Evolutionary conservation across 495 filamentous ascomycete genomes (phyloP).

Genomic region (Bacidia rubella): DNA sequence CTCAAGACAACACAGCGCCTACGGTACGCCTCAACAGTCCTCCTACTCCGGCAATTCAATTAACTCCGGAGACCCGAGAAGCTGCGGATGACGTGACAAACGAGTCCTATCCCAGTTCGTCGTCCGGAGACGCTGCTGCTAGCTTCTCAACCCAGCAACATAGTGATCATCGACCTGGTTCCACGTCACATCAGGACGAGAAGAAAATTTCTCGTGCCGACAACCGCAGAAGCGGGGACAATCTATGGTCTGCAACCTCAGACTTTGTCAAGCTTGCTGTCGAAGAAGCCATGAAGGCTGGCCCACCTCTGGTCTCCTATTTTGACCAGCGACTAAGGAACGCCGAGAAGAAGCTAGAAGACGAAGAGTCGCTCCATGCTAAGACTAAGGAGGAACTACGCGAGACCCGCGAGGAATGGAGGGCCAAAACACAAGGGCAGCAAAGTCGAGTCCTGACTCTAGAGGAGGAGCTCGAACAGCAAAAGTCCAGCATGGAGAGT

Average conservation of each 20-base stretch:
- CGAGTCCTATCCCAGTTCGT: too few species aligned
- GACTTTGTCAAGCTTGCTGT: background rate
- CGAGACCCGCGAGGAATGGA: background rate
- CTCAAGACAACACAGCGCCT: too few species aligned
- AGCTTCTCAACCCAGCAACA: too few species aligned
- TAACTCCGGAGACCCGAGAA: too few species aligned
- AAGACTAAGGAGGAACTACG: background rate
- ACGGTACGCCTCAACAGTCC: too few species aligned
- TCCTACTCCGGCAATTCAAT: too few species aligned
- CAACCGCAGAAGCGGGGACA: background rate
- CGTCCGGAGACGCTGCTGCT: too few species aligned
- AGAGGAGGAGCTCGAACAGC: too few species aligned
- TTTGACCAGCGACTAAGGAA: background rate
- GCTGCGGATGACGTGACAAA: too few species aligned
- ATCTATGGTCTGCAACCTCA: background rate
- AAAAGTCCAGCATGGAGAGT: too few species aligned
- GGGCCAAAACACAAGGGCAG: background rate
- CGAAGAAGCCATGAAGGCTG: background rate
- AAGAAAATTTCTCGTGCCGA: background rate
- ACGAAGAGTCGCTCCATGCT: background rate
- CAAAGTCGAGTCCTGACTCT: too few species aligned
- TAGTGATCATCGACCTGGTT: too few species aligned
- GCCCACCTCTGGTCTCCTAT: background rate
- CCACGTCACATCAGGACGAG: background rate
- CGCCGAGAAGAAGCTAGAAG: background rate